Evolutionary conservation across 169 alveolate genomes (phyloP), one percentile per base, ranked within the genome.

Genomic region (Plasmodium sp.): DNA sequence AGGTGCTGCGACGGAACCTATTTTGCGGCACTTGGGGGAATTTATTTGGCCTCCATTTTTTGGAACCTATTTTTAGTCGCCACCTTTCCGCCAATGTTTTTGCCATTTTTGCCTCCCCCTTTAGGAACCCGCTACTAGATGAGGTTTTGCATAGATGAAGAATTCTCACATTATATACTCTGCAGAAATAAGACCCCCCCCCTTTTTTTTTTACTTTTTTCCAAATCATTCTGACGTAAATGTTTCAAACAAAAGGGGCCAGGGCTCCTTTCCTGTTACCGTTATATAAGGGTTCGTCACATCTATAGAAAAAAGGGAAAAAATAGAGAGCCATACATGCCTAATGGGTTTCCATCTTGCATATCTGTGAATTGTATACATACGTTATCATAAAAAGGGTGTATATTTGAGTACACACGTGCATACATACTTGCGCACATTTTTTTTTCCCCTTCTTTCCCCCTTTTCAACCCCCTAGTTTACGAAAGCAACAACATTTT

Each of bases 401-500:
- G 33, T 33, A 86, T 27, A 45, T 43, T n/a, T 9, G 39, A 6
- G 34, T 22, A 36, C 33, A 51, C 48, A 73, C 16, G 22, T 34
- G n/a, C 67, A 83, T 34, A 56, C 41, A 58, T 48, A 83, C 73
- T 34, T 33, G 16, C n/a, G 39, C 72, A 83, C 72, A 36, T 48
- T 45, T 81, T 0, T 81, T 0, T 18, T 14, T 7, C 45, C 74
- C 7, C 48, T n/a, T n/a, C 14, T 27, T 85, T 18, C 33, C 10
- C 82, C 74, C 22, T 82, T 31, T 82, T 92, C 41, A 81, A 48
- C 75, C 62, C 62, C 22, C 56, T 72, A 92, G 95, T 92, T 39
- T 92, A 92, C 83, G 90, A 92, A 92, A 92, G 95, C 54, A 92
- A 92, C 74, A 92, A 92, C 92, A 82, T 92, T 67, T 92, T 92